These are phyloP conservation scores for Suhomyces taliae DNA, from an alignment of 1,139 yeast species.

Conservation along the genomic window DNA sequence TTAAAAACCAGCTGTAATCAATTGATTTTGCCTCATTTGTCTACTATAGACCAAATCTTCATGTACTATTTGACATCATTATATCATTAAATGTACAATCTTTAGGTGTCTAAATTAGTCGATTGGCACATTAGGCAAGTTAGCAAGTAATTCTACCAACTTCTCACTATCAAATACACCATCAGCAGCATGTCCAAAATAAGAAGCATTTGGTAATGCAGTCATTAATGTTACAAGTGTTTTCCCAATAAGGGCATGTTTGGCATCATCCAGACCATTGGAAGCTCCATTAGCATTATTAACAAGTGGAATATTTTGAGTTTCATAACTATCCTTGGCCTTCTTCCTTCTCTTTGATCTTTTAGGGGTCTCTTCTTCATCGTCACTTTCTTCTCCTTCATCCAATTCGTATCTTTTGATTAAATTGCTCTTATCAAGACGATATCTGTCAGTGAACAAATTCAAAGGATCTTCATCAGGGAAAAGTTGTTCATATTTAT, in stretches of 20 bases:
- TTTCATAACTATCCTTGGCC: conserved; percentile 7
- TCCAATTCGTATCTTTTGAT: conserved; percentile 48
- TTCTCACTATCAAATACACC: conserved; percentile 42
- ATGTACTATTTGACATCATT: neutral
- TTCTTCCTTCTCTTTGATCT: conserved; percentile 24
- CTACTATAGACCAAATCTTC: neutral
- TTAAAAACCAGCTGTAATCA: too few species aligned
- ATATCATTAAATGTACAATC: too few species aligned
- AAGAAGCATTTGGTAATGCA: conserved; percentile 52
- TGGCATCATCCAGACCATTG: conserved; percentile 14
- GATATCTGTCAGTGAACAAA: conserved; percentile 47
- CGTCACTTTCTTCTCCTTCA: conserved; percentile 17
- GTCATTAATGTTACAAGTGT: conserved; percentile 54
- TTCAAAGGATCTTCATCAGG: conserved; percentile 55
- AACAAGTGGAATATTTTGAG: neutral
- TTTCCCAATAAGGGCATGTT: conserved; percentile 46
- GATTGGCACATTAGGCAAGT: conserved; percentile 31
- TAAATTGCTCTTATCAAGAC: conserved; percentile 41
- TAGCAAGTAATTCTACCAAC: conserved; percentile 42
- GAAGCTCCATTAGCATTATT: conserved; percentile 9
- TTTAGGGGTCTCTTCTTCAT: conserved; percentile 17
- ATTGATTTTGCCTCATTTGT: too few species aligned
- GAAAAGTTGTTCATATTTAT: conserved; percentile 63
- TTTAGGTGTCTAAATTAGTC: conserved; percentile 9
- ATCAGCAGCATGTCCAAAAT: conserved; percentile 43